Conservation (phyloP, 2,329 filamentous ascomycete species). For the Ophiostoma novo-ulmi region DNA sequence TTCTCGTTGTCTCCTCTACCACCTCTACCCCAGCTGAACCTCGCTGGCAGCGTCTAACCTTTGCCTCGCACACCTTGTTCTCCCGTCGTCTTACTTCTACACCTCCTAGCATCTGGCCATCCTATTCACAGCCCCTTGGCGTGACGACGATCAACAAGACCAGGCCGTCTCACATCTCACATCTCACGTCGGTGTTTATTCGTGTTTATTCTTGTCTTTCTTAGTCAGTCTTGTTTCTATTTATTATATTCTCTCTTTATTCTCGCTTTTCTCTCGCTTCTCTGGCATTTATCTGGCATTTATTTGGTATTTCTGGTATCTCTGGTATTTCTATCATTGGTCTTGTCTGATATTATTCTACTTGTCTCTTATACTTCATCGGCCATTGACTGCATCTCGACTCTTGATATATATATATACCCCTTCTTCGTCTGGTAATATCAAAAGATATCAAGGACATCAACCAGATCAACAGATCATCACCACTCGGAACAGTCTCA, state of each 20-base stretch:
- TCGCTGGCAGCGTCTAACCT: background rate
- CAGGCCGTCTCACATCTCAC: background rate
- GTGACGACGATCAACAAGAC: background rate
- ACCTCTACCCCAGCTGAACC: background rate
- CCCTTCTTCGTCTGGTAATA: background rate
- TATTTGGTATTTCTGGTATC: no score
- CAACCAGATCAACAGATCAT: background rate
- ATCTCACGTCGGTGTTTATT: background rate
- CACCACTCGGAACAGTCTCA: background rate
- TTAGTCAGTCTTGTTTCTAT: background rate
- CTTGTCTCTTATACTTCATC: background rate
- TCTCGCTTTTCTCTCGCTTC: background rate
- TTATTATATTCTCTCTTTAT: background rate
- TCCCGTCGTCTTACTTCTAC: background rate
- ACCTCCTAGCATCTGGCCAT: background rate
- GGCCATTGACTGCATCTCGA: background rate
- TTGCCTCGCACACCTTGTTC: background rate
- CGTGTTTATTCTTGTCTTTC: background rate
- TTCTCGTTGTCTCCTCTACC: background rate
- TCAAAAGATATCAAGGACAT: background rate
- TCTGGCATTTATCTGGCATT: no score
- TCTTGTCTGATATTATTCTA: background rate
- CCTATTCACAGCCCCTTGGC: conserved; percentile 1
- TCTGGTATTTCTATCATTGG: background rate
- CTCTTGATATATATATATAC: conserved; percentile 9